Base-by-base conservation (phyloP, 495 filamentous ascomycete species). In the Aspergillus indologenus region DNA sequence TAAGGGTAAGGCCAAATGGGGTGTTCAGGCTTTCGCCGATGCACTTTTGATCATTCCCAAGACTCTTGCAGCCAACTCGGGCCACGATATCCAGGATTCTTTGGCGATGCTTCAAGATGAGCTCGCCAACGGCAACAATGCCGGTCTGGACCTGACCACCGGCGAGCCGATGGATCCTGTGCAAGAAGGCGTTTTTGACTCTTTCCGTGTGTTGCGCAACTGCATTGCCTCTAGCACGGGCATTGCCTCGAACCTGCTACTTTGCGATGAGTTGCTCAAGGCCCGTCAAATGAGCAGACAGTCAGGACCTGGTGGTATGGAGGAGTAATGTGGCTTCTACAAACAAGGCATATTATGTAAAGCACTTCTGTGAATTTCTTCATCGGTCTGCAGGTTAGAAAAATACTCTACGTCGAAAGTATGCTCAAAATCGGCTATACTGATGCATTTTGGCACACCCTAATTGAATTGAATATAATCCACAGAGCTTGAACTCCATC, bases 231-330 rank as follows among this genome's bases (percentile, higher is more conserved):
- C 91, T 29, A 94, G 92, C 72, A 88, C 91, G 11, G 91, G 94
- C 44, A 99, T 99, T 67, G 93, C 94, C 18, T 90, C 88, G 15
- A 99, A 99, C 75, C 83, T 99, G 21, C 79, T 99, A 61, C 83
- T 99, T 20, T 98, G 95, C 63, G 94, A 99, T 65, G 94, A 99
- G 80, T 80, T 99, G 73, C 78, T 99, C 57, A 99, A 99, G 81
- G 94, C 94, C 53, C 81, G 94, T 69, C 95, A 98, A 76, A 98
- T 98, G 93, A 87, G 76, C 59, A 75, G 66, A 65, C 61, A 65
- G 49, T 65, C 74, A 53, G 76, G 73, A 53, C 77, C 77, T 58
- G 75, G 68, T 52, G 74, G 69, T 56, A 74, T 72, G 75, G 77
- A 80, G 44, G 74, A 79, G 66, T 78, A 74, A 76, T 68, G 64